Evolutionary conservation across 2,329 filamentous ascomycete genomes (phyloP).

Genomic region (Onygena corvina): DNA sequence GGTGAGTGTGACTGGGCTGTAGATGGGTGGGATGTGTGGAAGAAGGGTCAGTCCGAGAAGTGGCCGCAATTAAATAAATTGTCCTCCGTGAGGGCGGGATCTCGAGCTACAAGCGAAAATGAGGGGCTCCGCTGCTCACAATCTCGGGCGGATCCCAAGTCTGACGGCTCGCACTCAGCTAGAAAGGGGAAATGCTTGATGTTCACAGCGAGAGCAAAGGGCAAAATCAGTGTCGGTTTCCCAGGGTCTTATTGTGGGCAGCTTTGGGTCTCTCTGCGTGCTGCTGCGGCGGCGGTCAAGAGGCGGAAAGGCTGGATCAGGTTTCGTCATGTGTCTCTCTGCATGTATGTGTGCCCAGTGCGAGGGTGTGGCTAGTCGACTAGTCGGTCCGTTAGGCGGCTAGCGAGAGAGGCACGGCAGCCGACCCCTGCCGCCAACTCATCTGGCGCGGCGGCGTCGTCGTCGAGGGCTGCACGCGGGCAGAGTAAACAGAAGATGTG

Average conservation of each 20-base stretch:
- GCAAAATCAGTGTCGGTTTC: too few relatives aligned
- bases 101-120: slow-evolving; percentile 2
- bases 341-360: background rate
- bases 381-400: background rate
- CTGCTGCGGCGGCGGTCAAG: too few relatives aligned
- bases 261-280: background rate
- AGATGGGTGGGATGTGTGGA: background rate
- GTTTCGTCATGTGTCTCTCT: slow-evolving; percentile 1
- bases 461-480: too few relatives aligned
- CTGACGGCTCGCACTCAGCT: too few relatives aligned
- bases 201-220: too few relatives aligned
- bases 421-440: too few relatives aligned
- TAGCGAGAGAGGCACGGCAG: background rate
- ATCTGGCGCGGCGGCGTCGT: too few relatives aligned
- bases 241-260: background rate
- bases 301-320: background rate
- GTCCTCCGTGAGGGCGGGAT: background rate
- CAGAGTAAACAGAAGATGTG: background rate
- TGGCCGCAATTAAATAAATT: background rate
- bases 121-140: slow-evolving; percentile 2
- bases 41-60: background rate
- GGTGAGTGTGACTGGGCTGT: too few relatives aligned
- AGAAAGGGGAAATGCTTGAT: too few relatives aligned
- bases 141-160: background rate
- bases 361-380: background rate